Conservation (phyloP, 768 basidiomycete genomes). For the Mycena albidolilacea region DNA sequence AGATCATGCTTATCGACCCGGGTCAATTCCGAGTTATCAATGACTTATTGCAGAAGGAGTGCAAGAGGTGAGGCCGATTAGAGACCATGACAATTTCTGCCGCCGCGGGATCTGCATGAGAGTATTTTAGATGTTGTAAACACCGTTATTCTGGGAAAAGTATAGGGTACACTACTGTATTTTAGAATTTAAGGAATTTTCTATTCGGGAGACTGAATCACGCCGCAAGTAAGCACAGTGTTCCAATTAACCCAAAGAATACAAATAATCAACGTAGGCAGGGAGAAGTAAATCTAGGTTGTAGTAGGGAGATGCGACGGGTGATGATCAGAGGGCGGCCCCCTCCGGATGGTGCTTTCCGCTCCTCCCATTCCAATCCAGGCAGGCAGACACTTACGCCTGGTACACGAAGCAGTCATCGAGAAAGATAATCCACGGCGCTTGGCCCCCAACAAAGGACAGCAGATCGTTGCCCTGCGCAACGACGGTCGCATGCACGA, state of each 20-base stretch:
- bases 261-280: constrained; percentile 14
- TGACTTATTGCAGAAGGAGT: constrained; percentile 92
- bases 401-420: constrained; percentile 55
- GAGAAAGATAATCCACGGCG: constrained; percentile 63
- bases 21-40: constrained; percentile 91
- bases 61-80: constrained; percentile 87
- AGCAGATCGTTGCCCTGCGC: constrained; percentile 53
- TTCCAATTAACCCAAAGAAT: constrained; percentile 1
- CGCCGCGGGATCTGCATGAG: constrained; percentile 54
- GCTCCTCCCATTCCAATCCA: constrained; percentile 1
- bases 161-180: constrained; percentile 28
- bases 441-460: constrained; percentile 58
- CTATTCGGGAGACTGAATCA: too few species aligned
- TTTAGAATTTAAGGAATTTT: background rate
- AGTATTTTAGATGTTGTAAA: constrained; percentile 14
- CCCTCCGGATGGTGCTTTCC: background rate
- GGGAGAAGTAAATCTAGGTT: constrained; percentile 9
- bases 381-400: constrained; percentile 32
- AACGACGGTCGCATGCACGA: constrained; percentile 52
- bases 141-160: background rate
- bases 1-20: constrained; percentile 96
- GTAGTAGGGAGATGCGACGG: constrained; percentile 17
- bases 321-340: constrained; percentile 12
- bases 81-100: constrained; percentile 87
- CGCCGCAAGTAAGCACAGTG: background rate